Evolutionary conservation across 1,139 yeast species (phyloP), one percentile per base, ranked within the genome.

Genomic region (Diutina siamensis): DNA sequence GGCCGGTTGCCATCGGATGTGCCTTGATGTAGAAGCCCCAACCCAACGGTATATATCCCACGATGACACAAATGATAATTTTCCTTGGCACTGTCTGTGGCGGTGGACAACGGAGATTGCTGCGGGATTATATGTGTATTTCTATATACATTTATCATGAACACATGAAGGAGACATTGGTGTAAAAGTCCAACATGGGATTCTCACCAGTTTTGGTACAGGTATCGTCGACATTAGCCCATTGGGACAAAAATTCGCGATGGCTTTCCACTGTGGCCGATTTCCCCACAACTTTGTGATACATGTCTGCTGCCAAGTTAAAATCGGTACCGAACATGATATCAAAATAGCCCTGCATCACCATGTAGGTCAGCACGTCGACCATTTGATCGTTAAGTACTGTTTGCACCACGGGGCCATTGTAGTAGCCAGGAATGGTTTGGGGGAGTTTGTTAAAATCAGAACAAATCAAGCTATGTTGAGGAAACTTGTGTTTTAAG

Each of bases 311-410:
- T 3, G 83, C 78, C 15, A 78, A 62, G 8, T 67, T 65, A 59
- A 87, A 87, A 56, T 86, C 84, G 0, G 95, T 86, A 5, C 95
- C 86, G 57, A 86, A 86, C 81, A 85, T 78, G 45, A 87, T 86
- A 59, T 86, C 95, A 58, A 85, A 86, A 55, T 73, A 83, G 0
- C 95, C 95, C 57, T 84, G 95, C 44, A 82, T 71, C 12, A 78
- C 83, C 92, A 86, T 81, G 58, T 81, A 85, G 0, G 92, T 78
- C 33, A 80, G 69, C 0, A 80, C 75, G 44, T 85, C 83, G 2
- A 84, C 73, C 80, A 82, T 83, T 48, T 71, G 69, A 49, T 79
- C 78, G 49, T 79, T 72, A 48, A 83, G 64, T 53, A 85, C 76
- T 0, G 94, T 86, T 56, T 86, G 95, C 0, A 86, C 95, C 1